Base-by-base conservation (phyloP, 768 basidiomycete genomes). In the Chalciporus chontae region DNA sequence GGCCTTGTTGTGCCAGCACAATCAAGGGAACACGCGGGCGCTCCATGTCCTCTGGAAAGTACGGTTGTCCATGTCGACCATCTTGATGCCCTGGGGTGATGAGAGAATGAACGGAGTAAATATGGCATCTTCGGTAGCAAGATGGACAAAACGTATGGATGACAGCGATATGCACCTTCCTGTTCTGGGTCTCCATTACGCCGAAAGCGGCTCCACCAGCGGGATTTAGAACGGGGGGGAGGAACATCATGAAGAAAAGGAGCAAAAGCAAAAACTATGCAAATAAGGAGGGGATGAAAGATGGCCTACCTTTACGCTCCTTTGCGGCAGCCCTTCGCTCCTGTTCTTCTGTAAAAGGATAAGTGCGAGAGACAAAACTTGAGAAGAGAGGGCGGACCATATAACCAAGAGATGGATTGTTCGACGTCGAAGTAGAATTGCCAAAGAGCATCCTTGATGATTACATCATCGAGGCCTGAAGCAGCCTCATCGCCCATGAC, bases 391-490 rank as follows among this genome's bases (percentile, higher is more conserved):
- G 38, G 73, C 85, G 55, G 53, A 93, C 92, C 85, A 32, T 87
- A 57, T 23, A 90, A 73, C 80, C 83, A 90, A 27, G 80, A 71
- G 9, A 95, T 69, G 15, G 88, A 82, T 65, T 84, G 77, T 29
- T 91, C 83, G 14, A 87, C 77, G 61, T 95, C 84, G 59, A 95
- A 97, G 67, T 88, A 89, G 60, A 73, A 81, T 59, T 98, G 83
- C 87, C 93, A 98, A 40, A 98, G 73, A 0, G 79, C 75, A 54
- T 91, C 87, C 61, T 78, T 80, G 63, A 99, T 87, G 44, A 83
- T 76, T 29, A 73, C 68, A 65, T 95, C 90, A 38, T 86, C 75
- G 40, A 95, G 69, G 7, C 83, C 87, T 27, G 84, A 84, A 21
- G 75, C 60, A 14, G 76, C 76, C 61, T 81, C 80, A 45, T 76